Conservation (phyloP, 345 rosid species). For the Ceriops tagal region DNA sequence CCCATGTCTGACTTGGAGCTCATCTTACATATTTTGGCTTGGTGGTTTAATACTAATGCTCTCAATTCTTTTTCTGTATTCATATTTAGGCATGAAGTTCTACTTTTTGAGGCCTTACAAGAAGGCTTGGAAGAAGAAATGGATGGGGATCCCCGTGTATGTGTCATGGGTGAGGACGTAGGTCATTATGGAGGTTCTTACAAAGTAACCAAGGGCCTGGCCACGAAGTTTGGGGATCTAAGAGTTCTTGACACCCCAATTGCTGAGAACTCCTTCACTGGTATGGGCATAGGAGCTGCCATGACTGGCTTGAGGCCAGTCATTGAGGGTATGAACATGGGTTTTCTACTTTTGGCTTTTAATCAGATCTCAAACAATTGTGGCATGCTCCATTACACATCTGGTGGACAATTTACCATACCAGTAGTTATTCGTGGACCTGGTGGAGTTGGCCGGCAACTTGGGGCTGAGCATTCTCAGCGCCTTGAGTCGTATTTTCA, state of each 20-base stretch:
- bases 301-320: constrained; percentile 92
- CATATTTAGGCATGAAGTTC: constrained; percentile 64
- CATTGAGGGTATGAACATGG: constrained; percentile 96
- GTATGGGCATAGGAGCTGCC: constrained; percentile 97
- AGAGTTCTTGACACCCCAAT: constrained; percentile 96
- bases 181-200: constrained; percentile 98
- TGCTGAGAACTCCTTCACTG: constrained; percentile 93
- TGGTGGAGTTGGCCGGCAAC: constrained; percentile 97
- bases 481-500: constrained; percentile 95
- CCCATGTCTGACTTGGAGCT: too few relatives aligned
- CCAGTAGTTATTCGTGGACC: constrained; percentile 92
- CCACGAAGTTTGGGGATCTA: constrained; percentile 74
- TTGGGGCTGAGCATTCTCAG: constrained; percentile 95
- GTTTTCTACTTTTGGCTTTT: constrained; percentile 90
- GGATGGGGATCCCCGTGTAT: constrained; percentile 82
- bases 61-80: neutral
- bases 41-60: neutral
- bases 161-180: constrained; percentile 97
- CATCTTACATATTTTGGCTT: too few relatives aligned
- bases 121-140: constrained; percentile 98
- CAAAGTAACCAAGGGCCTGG: constrained; percentile 82
- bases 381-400: constrained; percentile 97
- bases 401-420: constrained; percentile 91
- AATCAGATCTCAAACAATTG: constrained; percentile 98
- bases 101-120: constrained; percentile 85